Evolutionary conservation across 768 basidiomycete species (phyloP).

Genomic region (Symmetrospora coprosmae): DNA sequence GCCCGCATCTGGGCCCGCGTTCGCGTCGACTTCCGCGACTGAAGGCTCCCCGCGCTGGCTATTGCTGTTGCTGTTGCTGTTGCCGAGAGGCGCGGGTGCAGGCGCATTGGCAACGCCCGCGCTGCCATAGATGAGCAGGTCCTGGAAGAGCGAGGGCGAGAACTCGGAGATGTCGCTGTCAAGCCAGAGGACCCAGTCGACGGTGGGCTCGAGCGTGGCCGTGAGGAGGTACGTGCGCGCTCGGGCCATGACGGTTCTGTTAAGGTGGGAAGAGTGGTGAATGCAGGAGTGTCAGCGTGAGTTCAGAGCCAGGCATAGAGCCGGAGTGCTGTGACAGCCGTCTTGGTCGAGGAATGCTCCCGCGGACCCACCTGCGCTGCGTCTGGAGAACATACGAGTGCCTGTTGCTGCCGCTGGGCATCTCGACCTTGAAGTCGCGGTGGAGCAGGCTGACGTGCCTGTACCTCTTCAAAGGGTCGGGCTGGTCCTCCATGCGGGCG

Average conservation of each 20-base stretch:
- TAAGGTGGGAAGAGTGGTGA: neutral
- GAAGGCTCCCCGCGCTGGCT: neutral
- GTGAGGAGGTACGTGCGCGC: constrained; percentile 25
- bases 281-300: too few relatives aligned
- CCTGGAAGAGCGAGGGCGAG: constrained; percentile 22
- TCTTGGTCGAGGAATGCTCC: neutral
- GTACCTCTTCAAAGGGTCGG: neutral
- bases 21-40: neutral
- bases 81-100: neutral
- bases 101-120: constrained; percentile 3
- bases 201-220: constrained; percentile 20
- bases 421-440: constrained; percentile 22
- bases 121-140: constrained; percentile 13
- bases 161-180: constrained; percentile 28
- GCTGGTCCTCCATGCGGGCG: neutral
- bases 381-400: constrained; percentile 13
- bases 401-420: constrained; percentile 3
- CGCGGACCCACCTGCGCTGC: constrained; percentile 17
- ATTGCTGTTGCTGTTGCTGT: neutral
- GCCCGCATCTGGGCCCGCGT: too few relatives aligned
- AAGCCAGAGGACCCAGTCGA: constrained; percentile 30
- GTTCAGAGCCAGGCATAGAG: too few relatives aligned
- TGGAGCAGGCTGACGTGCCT: constrained; percentile 15
- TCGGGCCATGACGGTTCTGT: constrained; percentile 22
- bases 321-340: neutral